Conservation (phyloP, 768 basidiomycete species). For the Rhodosporidiobolus sp. region DNA sequence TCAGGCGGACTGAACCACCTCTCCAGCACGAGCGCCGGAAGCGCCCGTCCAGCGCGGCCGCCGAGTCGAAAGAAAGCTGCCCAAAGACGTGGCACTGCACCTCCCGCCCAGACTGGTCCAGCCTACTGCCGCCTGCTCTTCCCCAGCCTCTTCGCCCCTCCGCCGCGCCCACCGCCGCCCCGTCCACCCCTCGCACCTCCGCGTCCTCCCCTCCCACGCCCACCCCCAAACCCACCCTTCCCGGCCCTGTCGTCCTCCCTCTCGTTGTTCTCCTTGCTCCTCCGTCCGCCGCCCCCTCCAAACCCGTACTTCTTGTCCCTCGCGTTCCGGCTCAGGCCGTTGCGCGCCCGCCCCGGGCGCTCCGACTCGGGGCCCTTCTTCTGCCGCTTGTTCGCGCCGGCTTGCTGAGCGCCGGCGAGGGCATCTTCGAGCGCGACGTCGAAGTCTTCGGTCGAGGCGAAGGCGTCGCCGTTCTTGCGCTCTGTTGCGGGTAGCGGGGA, state of each 20-base stretch:
- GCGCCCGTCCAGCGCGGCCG: too few species aligned
- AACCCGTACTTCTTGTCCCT: conserved; percentile 78
- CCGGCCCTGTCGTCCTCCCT: conserved; percentile 6
- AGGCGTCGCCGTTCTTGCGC: conserved; percentile 68
- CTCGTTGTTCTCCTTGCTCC: conserved; percentile 41
- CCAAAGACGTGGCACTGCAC: too few species aligned
- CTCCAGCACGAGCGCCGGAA: too few species aligned
- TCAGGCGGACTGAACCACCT: too few species aligned
- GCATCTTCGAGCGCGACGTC: conserved; percentile 91
- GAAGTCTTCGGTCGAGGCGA: conserved; percentile 65
- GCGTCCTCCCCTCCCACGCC: background rate
- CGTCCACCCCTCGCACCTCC: background rate
- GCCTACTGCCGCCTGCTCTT: conserved; percentile 33
- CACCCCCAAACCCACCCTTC: background rate
- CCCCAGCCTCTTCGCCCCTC: conserved; percentile 38
- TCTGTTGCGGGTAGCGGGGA: too few species aligned
- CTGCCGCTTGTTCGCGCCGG: conserved; percentile 59
- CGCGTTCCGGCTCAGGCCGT: conserved; percentile 58
- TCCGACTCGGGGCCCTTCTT: conserved; percentile 31
- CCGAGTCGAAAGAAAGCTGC: too few species aligned
- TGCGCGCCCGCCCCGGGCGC: conserved; percentile 33
- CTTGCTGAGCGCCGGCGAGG: conserved; percentile 57
- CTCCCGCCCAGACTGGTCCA: too few species aligned
- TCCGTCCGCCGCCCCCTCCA: conserved; percentile 49
- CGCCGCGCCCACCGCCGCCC: conserved; percentile 40